Percentiles rank a stretch among this genome's conserved stretches.
These are phyloP conservation scores for Coemansia sp. DNA, from an alignment of 192 early-diverging fungal species.

Conservation along the genomic window DNA sequence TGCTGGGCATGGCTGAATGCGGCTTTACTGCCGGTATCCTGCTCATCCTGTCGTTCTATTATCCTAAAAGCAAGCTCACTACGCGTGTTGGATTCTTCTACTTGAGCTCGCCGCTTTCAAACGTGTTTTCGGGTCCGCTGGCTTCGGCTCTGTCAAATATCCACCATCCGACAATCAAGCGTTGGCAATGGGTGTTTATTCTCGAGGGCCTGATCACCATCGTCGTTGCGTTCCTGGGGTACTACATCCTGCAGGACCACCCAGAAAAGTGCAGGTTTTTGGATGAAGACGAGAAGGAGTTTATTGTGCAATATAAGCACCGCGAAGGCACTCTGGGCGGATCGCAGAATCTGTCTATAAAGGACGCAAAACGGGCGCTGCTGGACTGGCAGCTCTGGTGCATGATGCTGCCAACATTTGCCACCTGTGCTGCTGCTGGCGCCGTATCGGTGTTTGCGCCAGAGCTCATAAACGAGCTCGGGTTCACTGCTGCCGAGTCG, in stretches of 20 bases:
- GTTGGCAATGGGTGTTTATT: slow-evolving; percentile 53
- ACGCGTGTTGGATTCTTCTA: slow-evolving; percentile 30
- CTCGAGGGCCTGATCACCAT: slow-evolving; percentile 44
- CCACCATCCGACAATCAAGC: slow-evolving; percentile 31
- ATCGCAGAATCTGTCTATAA: slow-evolving; percentile 17
- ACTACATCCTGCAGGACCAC: slow-evolving; percentile 41
- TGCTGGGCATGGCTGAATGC: slow-evolving; percentile 44
- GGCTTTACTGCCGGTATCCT: slow-evolving; percentile 40
- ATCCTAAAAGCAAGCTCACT: slow-evolving; percentile 28
- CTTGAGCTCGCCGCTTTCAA: slow-evolving; percentile 39
- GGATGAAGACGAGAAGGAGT: slow-evolving; percentile 26
- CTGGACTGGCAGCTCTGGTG: slow-evolving; percentile 47
- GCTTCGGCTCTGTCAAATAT: slow-evolving; percentile 46
- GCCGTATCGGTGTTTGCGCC: slow-evolving; percentile 40
- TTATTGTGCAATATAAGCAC: slow-evolving; percentile 30
- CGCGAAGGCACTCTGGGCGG: slow-evolving; percentile 39
- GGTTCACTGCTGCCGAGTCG: slow-evolving; percentile 28
- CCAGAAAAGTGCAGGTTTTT: slow-evolving; percentile 44
- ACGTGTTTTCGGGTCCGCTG: slow-evolving; percentile 39
- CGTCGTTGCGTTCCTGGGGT: slow-evolving; percentile 23
- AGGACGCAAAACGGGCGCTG: slow-evolving; percentile 13
- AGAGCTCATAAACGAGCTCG: slow-evolving; percentile 43
- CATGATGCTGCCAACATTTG: slow-evolving; percentile 28
- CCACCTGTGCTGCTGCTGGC: slow-evolving; percentile 12
- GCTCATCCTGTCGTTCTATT: slow-evolving; percentile 43